phyloP scores from a whole-genome alignment of 1,139 yeast species.

The Suhomyces maxii region DNA sequence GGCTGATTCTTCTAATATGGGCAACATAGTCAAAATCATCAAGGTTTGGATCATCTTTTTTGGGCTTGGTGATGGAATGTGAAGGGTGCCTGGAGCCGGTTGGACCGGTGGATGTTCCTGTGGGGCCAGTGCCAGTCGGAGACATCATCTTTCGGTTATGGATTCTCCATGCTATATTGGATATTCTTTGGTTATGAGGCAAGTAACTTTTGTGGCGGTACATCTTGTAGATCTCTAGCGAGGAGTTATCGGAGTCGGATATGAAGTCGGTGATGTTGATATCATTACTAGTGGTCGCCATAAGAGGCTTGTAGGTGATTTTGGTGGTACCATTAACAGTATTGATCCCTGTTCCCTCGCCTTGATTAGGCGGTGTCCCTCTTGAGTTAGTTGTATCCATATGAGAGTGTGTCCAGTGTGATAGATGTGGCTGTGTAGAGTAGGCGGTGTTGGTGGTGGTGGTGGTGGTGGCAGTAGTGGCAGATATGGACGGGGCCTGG shows the following conservation, averaged over 20 bases:
- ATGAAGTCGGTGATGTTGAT: slow-evolving; percentile 21
- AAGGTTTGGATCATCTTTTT: slow-evolving; percentile 26
- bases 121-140: neutral
- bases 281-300: slow-evolving; percentile 6
- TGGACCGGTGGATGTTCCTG: neutral
- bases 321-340: slow-evolving; percentile 6
- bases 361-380: neutral
- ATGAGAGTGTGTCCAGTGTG: no score
- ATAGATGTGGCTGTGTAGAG: no score
- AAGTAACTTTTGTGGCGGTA: slow-evolving; percentile 43
- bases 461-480: no score
- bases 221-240: slow-evolving; percentile 41
- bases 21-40: slow-evolving; percentile 52
- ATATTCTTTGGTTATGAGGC: slow-evolving; percentile 46
- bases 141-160: slow-evolving; percentile 36
- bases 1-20: slow-evolving; percentile 45
- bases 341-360: neutral
- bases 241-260: slow-evolving; percentile 33
- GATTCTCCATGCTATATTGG: slow-evolving; percentile 50
- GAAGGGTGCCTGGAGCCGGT: slow-evolving; percentile 12
- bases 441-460: no score
- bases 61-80: slow-evolving; percentile 10
- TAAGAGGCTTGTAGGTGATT: slow-evolving; percentile 14
- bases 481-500: no score
- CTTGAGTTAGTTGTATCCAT: no score